These are phyloP conservation scores for Penicillium robsamsonii DNA, from an alignment of 495 filamentous ascomycete species.

Conservation along the genomic window DNA sequence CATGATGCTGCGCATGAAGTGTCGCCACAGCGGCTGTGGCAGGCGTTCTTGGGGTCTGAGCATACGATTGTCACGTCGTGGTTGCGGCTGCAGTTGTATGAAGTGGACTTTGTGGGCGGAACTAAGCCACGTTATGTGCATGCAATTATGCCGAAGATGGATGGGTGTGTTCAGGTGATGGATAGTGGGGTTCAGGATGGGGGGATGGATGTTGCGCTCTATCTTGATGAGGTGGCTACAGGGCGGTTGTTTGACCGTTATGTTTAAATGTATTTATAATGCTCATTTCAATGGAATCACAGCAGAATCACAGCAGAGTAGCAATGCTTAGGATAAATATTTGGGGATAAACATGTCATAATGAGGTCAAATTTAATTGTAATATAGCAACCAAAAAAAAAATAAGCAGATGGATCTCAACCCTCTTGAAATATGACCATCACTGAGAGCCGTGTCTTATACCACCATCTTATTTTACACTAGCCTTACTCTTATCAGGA, in stretches of 20 bases:
- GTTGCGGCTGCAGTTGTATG: slow-evolving; percentile 28
- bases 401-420: no score
- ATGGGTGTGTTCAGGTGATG: slow-evolving; percentile 29
- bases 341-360: no score
- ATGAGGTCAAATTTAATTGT: no score
- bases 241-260: slow-evolving; percentile 18
- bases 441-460: no score
- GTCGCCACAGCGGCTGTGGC: slow-evolving; percentile 36
- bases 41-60: slow-evolving; percentile 30
- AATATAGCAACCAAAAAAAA: no score
- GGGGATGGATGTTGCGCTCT: slow-evolving; percentile 27
- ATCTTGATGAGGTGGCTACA: slow-evolving; percentile 28
- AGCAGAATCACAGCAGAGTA: not conserved
- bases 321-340: no score
- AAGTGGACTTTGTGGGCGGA: slow-evolving; percentile 29
- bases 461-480: no score
- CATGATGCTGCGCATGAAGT: slow-evolving; percentile 31
- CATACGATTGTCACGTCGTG: slow-evolving; percentile 35
- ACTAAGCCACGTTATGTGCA: slow-evolving; percentile 23
- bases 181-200: slow-evolving; percentile 25
- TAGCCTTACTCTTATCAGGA: no score
- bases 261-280: not conserved
- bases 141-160: slow-evolving; percentile 24
- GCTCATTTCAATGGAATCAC: not conserved
- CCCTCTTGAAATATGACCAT: no score